These are phyloP conservation scores for Meyerozyma carpophila DNA, from an alignment of 1,139 yeast species.

Conservation along the genomic window DNA sequence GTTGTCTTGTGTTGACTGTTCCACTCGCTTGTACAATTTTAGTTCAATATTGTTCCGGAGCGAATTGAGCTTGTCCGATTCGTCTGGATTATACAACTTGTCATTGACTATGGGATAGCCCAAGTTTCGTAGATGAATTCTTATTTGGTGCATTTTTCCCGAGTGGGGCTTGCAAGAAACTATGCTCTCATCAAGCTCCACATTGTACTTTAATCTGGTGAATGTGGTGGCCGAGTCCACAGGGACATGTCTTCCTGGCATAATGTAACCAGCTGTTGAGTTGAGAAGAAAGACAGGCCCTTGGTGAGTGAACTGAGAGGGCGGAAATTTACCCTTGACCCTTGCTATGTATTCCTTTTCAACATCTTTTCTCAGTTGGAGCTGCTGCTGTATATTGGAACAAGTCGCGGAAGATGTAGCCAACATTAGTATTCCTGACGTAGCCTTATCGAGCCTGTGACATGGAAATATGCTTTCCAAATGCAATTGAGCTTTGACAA, in stretches of 20 bases:
- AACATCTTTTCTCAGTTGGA: conserved; percentile 33
- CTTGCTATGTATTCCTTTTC: conserved; percentile 55
- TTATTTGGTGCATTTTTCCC: conserved; percentile 75
- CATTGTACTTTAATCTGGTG: conserved; percentile 18
- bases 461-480: conserved; percentile 46
- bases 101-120: conserved; percentile 72
- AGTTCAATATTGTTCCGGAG: conserved; percentile 23
- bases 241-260: conserved; percentile 24
- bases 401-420: conserved; percentile 47
- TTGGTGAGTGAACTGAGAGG: conserved; percentile 14
- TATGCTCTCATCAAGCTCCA: conserved; percentile 40
- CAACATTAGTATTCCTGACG: conserved; percentile 67
- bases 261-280: conserved; percentile 31
- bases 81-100: conserved; percentile 41
- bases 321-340: conserved; percentile 53
- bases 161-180: conserved; percentile 64
- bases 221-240: conserved; percentile 31
- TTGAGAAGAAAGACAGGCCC: conserved; percentile 36
- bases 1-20: background rate
- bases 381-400: conserved; percentile 33
- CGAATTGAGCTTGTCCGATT: conserved; percentile 9
- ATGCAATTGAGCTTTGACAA: conserved; percentile 37
- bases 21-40: conserved; percentile 19
- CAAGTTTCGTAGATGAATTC: conserved; percentile 63
- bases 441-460: conserved; percentile 67